Evolutionary conservation across 768 basidiomycete genomes (phyloP), one percentile per base, ranked within the genome.

Genomic region (Suillus placidus): DNA sequence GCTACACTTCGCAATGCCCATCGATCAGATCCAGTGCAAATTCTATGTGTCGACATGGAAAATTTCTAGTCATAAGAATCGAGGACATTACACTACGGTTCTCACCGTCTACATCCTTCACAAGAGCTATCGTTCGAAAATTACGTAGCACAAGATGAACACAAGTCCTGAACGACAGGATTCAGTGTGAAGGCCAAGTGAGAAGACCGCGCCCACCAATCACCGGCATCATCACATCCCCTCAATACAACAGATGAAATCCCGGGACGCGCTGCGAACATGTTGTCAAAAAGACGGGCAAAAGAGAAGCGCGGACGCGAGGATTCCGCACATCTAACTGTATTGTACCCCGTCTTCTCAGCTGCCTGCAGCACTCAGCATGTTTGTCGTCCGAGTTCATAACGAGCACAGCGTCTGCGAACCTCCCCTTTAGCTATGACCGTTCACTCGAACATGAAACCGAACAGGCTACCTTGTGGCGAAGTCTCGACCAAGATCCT

Each of bases 141-240:
- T 30, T 58, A 40, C 26, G 18, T 9, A 18, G 13, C 38, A 55
- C 34, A 18, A 55, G 32, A 55, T 10, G 20, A 55, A 55, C 54
- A 26, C 23, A 40, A 42, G 40, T 26, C 30, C 26, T 30, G 58
- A 60, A 20, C 40, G 1, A 42, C 40, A 60, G 8, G 12, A 18
- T 58, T 40, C 23, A 26, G 38, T 26, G 26, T 35, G 4, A 40
- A 26, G 26, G 23, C 38, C 23, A 18, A 40, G 40, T 30, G 56
- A 42, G 40, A 60, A 60, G 18, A 60, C 40, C 18, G 26, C 18
- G 58, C 58, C 40, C 38, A 58, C 37, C 57, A 60, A 60, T 60
- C 40, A 6, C 26, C 58, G 42, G 18, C 40, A 60, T 60, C 26
- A 20, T 40, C 40, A 12, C 13, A 20, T 60, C 58, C 30, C 26